phyloP scores from a whole-genome alignment of 1,284 basidiomycete species.

The Thecaphora thlaspeos region DNA sequence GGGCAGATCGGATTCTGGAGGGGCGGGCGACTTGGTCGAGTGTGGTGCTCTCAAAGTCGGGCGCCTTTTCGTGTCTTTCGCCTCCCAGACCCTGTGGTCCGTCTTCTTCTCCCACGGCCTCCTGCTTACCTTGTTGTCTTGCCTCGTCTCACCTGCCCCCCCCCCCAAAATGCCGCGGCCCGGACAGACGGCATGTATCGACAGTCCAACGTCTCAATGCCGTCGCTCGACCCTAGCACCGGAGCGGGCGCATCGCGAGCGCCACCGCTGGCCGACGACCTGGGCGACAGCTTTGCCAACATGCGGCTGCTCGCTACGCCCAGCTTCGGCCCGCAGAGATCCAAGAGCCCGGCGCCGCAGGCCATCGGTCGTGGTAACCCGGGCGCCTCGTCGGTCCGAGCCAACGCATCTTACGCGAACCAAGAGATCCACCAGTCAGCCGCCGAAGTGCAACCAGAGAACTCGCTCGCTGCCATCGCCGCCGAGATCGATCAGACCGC shows the following conservation, averaged over 20 bases:
- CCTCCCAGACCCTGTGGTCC: too few relatives aligned
- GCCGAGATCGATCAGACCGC: constrained; percentile 45
- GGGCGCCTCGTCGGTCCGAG: constrained; percentile 20
- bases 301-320: constrained; percentile 41
- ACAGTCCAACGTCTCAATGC: constrained; percentile 49
- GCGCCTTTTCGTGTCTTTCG: too few relatives aligned
- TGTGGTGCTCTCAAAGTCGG: too few relatives aligned
- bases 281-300: constrained; percentile 39
- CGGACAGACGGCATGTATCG: constrained; percentile 29
- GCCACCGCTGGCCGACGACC: constrained; percentile 44
- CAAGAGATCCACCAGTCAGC: constrained; percentile 50
- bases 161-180: too few relatives aligned
- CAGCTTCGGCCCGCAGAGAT: constrained; percentile 28
- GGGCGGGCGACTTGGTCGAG: too few relatives aligned
- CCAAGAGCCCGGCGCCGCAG: constrained; percentile 14
- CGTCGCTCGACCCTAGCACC: constrained; percentile 21
- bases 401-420: constrained; percentile 44
- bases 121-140: constrained; percentile 1
- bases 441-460: constrained; percentile 41
- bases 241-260: constrained; percentile 8
- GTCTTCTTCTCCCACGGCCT: constrained; percentile 12
- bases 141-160: background rate
- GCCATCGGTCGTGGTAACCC: background rate
- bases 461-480: constrained; percentile 45
- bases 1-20: too few relatives aligned